phyloP scores from a whole-genome alignment of 257 asterid genomes.

The Linaria vulgaris region DNA sequence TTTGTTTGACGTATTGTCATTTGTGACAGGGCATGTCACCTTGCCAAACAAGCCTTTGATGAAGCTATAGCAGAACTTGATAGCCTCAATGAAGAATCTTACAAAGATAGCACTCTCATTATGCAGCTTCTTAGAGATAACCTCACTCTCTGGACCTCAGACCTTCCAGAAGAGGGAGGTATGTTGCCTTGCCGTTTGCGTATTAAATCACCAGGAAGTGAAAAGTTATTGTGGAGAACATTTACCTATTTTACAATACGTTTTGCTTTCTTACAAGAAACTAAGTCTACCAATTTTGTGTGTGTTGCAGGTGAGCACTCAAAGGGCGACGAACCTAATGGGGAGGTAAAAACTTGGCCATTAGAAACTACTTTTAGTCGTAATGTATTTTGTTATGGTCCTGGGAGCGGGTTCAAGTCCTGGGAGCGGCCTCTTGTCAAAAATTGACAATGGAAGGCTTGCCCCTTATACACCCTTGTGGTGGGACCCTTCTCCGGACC shows the following conservation, averaged over 20 bases:
- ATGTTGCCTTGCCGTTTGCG: conserved; percentile 13
- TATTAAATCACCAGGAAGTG: neutral
- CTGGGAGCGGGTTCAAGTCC: too few species aligned
- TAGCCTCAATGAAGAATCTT: conserved; percentile 69
- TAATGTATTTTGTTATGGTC: too few species aligned
- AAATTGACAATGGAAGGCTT: too few species aligned
- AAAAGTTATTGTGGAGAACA: too few species aligned
- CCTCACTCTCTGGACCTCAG: conserved; percentile 71
- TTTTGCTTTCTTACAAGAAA: neutral
- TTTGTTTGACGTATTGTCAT: conserved; percentile 9
- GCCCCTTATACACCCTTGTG: too few species aligned
- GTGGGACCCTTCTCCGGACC: too few species aligned
- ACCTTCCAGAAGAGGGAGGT: conserved; percentile 79
- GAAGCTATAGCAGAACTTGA: conserved; percentile 79
- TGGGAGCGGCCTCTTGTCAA: too few species aligned
- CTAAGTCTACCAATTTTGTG: neutral
- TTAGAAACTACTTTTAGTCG: neutral
- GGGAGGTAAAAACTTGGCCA: conserved; percentile 36
- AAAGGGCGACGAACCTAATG: conserved; percentile 45
- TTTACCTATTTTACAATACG: neutral
- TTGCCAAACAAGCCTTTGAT: too few species aligned
- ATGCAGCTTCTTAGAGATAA: conserved; percentile 82
- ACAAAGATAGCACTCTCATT: conserved; percentile 77
- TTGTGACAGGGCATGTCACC: conserved; percentile 69
- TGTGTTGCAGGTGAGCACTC: conserved; percentile 54